Evolutionary conservation across 192 early-diverging fungal genomes (phyloP), one percentile per base, ranked within the genome.

Genomic region (Rhizoclosmatium sp.): DNA sequence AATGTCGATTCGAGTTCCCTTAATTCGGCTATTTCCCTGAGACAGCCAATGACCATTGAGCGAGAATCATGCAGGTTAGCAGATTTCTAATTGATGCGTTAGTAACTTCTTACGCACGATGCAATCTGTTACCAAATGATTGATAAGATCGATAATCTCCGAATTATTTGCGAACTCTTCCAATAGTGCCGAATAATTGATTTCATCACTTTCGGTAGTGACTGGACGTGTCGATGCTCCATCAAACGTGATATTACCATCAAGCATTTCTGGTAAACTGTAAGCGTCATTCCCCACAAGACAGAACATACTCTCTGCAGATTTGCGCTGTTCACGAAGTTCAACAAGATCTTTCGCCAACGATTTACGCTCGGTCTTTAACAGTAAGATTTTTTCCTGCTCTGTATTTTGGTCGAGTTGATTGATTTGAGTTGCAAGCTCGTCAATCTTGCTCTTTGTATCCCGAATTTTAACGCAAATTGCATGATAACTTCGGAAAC

Each of bases 401-500:
- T 58, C 70, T 10, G 68, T 39, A 16, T 59, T 31, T 40, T 5
- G n/a, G 23, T 75, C 75, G 9, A 40, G 7, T 68, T 68, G 19
- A 5, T 31, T n/a, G 16, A 84, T 66, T 14, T 70, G 70, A 5
- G 56, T 10, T 5, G 48, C 65, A 59, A 84, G 60, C 9, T 44
- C 31, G n/a, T 67, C 47, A 0, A 84, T 73, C 4, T 66, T 56
- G 46, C 49, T 19, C n/a, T 81, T 77, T 3, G 82, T 49, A 41
- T 74, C 65, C 14, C 83, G 76, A 12, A 81, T 78, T 39, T 80
- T 68, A 49, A 68, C 67, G 66, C 47, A 75, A 41, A 82, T 48
- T 19, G 76, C 40, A 65, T 82, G 83, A 66, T 84, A 84, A 2
- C 31, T 39, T 45, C 78, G 71, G 74, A 82, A 82, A 16, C 58